A percentile compares a stretch with the other conserved stretches of the same genome.
These are phyloP conservation scores for Amanita inopinata DNA, from an alignment of 768 basidiomycete species.

Conservation along the genomic window DNA sequence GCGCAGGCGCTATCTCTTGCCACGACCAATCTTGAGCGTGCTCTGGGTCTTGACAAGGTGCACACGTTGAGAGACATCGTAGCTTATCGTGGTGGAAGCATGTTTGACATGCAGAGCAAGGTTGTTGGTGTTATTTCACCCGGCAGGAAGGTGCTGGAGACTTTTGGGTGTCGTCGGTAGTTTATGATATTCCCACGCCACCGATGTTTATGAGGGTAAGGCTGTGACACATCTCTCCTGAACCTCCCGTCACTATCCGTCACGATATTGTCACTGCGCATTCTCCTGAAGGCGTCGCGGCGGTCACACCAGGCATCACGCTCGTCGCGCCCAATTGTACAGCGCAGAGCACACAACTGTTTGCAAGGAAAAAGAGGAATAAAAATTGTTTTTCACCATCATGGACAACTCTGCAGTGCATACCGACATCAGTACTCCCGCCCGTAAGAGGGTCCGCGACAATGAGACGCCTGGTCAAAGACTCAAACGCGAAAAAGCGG, in stretches of 20 bases:
- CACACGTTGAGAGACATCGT: constrained; percentile 26
- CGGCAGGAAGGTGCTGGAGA: constrained; percentile 23
- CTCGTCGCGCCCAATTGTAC: constrained; percentile 11
- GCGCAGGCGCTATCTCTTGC: constrained; percentile 30
- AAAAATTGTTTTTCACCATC: neutral
- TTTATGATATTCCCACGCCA: constrained; percentile 4
- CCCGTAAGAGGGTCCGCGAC: constrained; percentile 51
- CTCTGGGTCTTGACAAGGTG: constrained; percentile 25
- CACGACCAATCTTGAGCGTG: constrained; percentile 31
- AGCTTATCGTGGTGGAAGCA: constrained; percentile 26
- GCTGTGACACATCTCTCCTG: constrained; percentile 27
- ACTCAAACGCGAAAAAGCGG: constrained; percentile 78
- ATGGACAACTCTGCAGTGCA: constrained; percentile 20
- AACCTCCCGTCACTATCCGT: constrained; percentile 36
- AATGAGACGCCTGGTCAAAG: constrained; percentile 67
- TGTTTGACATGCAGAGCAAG: constrained; percentile 35
- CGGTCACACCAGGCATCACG: constrained; percentile 37
- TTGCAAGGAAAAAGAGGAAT: constrained; percentile 7
- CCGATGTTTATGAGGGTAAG: neutral
- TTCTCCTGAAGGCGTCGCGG: constrained; percentile 26
- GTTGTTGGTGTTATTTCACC: constrained; percentile 32
- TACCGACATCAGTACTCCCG: constrained; percentile 10
- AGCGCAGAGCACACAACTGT: constrained; percentile 6
- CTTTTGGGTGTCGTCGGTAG: constrained; percentile 16
- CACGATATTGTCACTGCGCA: constrained; percentile 39